phyloP scores from a whole-genome alignment of 352 stramenopile species.

The Phytophthora podocarpi region DNA sequence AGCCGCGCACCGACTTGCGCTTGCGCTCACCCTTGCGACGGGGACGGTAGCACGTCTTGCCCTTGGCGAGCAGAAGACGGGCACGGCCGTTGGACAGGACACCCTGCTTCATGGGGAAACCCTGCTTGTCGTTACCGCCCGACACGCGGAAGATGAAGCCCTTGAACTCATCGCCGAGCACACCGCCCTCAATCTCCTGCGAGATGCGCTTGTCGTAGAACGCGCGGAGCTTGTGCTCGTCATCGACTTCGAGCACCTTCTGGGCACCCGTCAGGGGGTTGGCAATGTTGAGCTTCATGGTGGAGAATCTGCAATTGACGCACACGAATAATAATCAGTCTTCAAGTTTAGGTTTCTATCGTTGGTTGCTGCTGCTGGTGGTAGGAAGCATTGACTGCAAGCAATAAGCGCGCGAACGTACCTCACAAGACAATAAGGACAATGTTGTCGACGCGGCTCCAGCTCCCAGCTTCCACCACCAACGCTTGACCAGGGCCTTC shows the following conservation, averaged over 20 bases:
- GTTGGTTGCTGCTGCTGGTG: neutral
- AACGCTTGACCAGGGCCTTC: conserved; percentile 8
- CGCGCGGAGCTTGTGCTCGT: conserved; percentile 99
- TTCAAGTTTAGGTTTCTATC: neutral
- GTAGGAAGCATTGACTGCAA: no score
- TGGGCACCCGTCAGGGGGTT: conserved; percentile 97
- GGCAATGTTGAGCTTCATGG: conserved; percentile 99
- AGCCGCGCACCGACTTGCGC: conserved; percentile 99
- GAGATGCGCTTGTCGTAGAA: conserved; percentile 99
- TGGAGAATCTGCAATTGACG: conserved; percentile 48
- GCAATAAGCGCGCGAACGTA: conserved; percentile 19
- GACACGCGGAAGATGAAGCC: conserved; percentile 99
- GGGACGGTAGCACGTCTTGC: conserved; percentile 97
- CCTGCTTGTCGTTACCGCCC: conserved; percentile 99
- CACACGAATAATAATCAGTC: neutral
- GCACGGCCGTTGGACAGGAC: conserved; percentile 99
- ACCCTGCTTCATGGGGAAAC: conserved; percentile 99
- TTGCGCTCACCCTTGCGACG: conserved; percentile 97
- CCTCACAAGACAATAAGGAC: conserved; percentile 83
- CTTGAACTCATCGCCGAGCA: conserved; percentile 99
- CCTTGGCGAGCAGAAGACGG: conserved; percentile 97
- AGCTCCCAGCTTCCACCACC: conserved; percentile 24
- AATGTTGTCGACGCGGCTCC: conserved; percentile 40
- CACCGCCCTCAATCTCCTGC: conserved; percentile 98
- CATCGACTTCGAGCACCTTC: conserved; percentile 99